These are phyloP conservation scores for Coccinonectria pachysandricola DNA, from an alignment of 2,329 filamentous ascomycete species.

Conservation along the genomic window DNA sequence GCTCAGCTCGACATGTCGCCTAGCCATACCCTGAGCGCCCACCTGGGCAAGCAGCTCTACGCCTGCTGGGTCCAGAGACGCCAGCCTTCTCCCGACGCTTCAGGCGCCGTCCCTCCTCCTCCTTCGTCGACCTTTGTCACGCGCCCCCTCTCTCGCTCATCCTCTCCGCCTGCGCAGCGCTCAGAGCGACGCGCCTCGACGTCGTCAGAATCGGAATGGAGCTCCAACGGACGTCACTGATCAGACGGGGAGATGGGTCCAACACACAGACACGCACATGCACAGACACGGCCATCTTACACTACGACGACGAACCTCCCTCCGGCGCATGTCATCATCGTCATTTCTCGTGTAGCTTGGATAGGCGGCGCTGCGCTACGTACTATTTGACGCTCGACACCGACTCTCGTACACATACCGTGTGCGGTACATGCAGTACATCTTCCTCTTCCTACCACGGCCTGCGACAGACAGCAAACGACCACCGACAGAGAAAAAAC, in stretches of 20 bases:
- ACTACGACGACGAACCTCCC: conserved; percentile 4
- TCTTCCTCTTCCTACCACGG: no score
- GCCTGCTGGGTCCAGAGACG: conserved; percentile 46
- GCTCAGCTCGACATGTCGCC: conserved; percentile 37
- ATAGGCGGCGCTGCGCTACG: no score
- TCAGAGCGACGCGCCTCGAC: conserved; percentile 16
- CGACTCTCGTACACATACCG: no score
- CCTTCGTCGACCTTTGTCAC: conserved; percentile 16
- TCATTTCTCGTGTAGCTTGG: no score
- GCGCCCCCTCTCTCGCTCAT: conserved; percentile 16
- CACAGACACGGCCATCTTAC: not conserved
- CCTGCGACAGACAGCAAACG: no score
- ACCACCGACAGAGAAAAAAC: no score
- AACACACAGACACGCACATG: no score
- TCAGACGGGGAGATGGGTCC: no score
- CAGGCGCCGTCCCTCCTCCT: conserved; percentile 18
- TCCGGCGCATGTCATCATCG: no score
- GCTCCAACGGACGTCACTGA: conserved; percentile 11
- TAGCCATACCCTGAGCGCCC: conserved; percentile 51
- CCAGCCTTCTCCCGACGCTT: conserved; percentile 27
- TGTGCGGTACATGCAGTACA: no score
- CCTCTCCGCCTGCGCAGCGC: conserved; percentile 16
- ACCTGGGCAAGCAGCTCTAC: conserved; percentile 50
- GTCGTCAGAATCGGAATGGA: conserved; percentile 17
- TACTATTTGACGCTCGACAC: no score